These are phyloP conservation scores for Naegleria fowleri DNA, from an alignment of 208 protist species.

Conservation along the genomic window DNA sequence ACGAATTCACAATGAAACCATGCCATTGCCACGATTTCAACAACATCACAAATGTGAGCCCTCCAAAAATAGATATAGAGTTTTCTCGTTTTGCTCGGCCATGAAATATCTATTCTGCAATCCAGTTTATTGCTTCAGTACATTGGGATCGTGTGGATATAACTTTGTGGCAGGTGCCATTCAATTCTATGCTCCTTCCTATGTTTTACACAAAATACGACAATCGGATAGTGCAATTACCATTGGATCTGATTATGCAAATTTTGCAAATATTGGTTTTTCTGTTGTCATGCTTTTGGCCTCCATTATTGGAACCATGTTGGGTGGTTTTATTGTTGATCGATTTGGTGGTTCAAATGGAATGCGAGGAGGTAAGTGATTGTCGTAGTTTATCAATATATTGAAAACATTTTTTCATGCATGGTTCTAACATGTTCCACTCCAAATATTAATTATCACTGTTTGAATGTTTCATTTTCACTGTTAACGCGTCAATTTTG, in stretches of 20 bases:
- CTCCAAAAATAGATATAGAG: neutral
- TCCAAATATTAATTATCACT: too few relatives aligned
- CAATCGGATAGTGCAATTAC: neutral
- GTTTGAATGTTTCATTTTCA: too few relatives aligned
- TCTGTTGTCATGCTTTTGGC: neutral
- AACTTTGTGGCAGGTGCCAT: constrained; percentile 27
- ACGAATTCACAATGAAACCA: neutral
- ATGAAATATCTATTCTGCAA: neutral
- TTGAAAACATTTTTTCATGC: too few relatives aligned
- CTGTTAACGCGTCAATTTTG: too few relatives aligned
- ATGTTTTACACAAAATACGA: neutral
- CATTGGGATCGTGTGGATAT: constrained; percentile 27
- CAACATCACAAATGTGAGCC: neutral
- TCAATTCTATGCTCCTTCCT: constrained; percentile 24
- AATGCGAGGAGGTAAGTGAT: constrained; percentile 37
- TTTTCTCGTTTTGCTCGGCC: neutral
- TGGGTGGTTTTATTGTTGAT: constrained; percentile 21
- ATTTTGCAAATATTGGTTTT: constrained; percentile 17
- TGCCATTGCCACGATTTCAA: too few relatives aligned
- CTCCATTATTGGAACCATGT: neutral
- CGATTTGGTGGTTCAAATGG: constrained; percentile 1
- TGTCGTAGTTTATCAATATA: constrained; percentile 61
- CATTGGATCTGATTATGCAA: neutral
- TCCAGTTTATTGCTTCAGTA: constrained; percentile 13
- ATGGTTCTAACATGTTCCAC: too few relatives aligned